Evolutionary conservation across 2,329 filamentous ascomycete genomes (phyloP), one percentile per base, ranked within the genome.

Genomic region (Orbilia quercus): DNA sequence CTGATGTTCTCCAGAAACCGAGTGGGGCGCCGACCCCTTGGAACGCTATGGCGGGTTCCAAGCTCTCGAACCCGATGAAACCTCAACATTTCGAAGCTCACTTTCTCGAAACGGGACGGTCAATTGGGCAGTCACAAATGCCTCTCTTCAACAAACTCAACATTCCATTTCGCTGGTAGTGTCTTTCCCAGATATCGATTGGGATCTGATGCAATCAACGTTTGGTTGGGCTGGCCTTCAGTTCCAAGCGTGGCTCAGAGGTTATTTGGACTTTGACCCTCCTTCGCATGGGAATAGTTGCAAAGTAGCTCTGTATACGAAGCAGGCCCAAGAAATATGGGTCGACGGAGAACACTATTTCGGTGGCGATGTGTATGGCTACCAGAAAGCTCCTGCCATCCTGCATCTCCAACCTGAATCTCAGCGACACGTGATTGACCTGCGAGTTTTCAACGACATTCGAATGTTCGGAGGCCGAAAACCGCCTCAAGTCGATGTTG

Each of bases 161-260:
- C 14, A 50, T 44, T 48, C 62, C 1, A 38, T 22, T 38, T 60
- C 47, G 14, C 42, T 69, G 16, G 40, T 47, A 2, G 25, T 69
- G 9, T 69, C 54, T 1, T 69, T 69, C n/a, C 64, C 64, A 7
- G 54, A 84, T 6, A 80, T 86, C n/a, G 82, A 87, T 70, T 87
- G 85, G 85, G 76, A 79, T 14, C 83, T 83, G 51, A 79, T 87
- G 44, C 83, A 84, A 74, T 79, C 81, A 11, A 79, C 87, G 11
- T 87, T 88, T 77, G 86, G 86, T 48, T 88, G 85, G 86, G 81
- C 85, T 51, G 84, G 84, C 16, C 79, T 85, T 11, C 86, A 88
- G 76, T 87, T 84, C 78, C 86, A 87, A 77, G 84, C 83, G 7
- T 88, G 86, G 86, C 81, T 82, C 23, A 81, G 85, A 53, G 85